Base-by-base conservation (phyloP, 257 asterid genomes). In the Fraxinus anomala region DNA sequence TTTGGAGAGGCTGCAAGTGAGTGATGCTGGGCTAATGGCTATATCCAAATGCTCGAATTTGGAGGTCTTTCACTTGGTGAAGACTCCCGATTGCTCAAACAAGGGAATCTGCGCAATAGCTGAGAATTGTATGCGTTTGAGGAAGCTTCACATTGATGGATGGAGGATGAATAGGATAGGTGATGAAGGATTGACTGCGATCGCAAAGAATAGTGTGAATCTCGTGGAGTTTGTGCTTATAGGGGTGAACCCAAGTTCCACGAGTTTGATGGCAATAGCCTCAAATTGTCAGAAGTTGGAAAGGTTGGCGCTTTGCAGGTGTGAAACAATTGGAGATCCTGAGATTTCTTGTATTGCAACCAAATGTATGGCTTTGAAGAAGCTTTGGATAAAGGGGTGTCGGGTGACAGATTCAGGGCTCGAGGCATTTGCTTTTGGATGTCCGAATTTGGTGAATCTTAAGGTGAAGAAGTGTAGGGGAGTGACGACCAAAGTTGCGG, bases 351-450 rank as follows among this genome's bases (percentile, higher is more conserved):
- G 79, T 70, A 47, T 80, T 34, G 79, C 83, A 1, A 68, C 63
- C 10, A 80, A 80, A 69, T 81, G 84, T 66, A 17, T 23, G 31
- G 73, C 84, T 6, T 70, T 81, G 75, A 76, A 44, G 80, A 81
- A 81, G 81, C 77, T 81, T n/a, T 81, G 81, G 36, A 81, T 81
- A 26, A 81, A 81, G 77, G 73, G 84, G 17, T 76, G 81, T 76
- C 42, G 33, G 17, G 74, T 81, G 44, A 69, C 84, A 13, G 78
- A 81, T 59, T 30, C 34, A 16, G 84, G 84, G 70, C 68, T 81
- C 1, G 56, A 75, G 36, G 80, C 83, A 1, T 75, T 80, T 68
- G 80, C 80, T 7, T 70, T 39, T 23, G 83, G 83, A 67, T 80
- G 83, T 71, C 83, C 83, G 1, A 80, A 75, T 75, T 31, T 80